phyloP scores from a whole-genome alignment of 768 basidiomycete genomes.

The Mycena indigotica region DNA sequence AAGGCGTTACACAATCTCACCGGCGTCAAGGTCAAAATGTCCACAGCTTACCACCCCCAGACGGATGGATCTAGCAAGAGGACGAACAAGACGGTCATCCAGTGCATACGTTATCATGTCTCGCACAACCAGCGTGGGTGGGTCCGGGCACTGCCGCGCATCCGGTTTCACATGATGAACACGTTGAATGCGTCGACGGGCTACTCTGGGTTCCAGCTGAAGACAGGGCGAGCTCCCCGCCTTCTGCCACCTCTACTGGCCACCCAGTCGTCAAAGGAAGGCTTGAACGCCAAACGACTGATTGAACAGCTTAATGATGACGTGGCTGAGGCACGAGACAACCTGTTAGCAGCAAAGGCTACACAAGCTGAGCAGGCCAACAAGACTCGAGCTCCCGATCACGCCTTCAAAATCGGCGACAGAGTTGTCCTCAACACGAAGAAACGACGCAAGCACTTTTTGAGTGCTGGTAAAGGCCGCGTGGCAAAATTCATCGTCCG shows the following conservation, averaged over 20 bases:
- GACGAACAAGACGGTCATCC: constrained; percentile 29
- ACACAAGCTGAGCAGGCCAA: constrained; percentile 27
- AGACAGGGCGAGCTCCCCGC: constrained; percentile 22
- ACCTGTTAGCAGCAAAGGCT: constrained; percentile 29
- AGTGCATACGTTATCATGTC: constrained; percentile 26
- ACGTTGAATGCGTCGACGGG: constrained; percentile 31
- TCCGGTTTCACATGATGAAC: constrained; percentile 37
- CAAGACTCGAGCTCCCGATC: constrained; percentile 19
- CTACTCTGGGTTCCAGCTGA: constrained; percentile 32
- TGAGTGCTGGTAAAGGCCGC: constrained; percentile 19
- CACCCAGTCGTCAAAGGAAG: background rate
- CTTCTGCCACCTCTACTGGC: constrained; percentile 24
- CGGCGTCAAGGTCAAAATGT: constrained; percentile 31
- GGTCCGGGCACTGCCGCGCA: constrained; percentile 22
- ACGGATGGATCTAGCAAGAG: constrained; percentile 34
- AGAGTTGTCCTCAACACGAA: constrained; percentile 33
- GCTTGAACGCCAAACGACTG: background rate
- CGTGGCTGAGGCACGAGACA: constrained; percentile 29
- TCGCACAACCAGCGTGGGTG: constrained; percentile 31
- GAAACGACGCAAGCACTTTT: constrained; percentile 27
- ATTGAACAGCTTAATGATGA: constrained; percentile 10
- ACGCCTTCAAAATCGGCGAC: constrained; percentile 28
- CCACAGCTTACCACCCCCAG: constrained; percentile 37
- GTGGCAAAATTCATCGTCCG: constrained; percentile 43
- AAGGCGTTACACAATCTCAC: constrained; percentile 19